Evolutionary conservation across 306 rosid genomes (phyloP).

Genomic region (Abrus precatorius): DNA sequence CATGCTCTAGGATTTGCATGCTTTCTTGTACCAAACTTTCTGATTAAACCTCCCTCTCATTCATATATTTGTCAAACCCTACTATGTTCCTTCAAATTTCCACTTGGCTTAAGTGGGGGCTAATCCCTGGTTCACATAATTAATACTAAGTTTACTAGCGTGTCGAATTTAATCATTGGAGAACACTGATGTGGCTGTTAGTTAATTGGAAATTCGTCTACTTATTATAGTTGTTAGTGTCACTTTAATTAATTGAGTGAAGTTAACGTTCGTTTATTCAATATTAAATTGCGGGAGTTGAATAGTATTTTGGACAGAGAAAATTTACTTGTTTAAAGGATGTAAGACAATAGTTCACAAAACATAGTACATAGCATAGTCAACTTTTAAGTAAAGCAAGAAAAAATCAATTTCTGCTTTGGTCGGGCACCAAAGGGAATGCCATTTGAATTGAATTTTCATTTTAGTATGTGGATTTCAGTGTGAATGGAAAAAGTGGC

Average conservation of each 20-base stretch:
- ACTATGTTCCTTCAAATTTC: slow-evolving; percentile 71
- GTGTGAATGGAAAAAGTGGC: not conserved
- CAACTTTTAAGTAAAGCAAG: slow-evolving; percentile 15
- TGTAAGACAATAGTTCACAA: slow-evolving; percentile 12
- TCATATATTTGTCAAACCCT: slow-evolving; percentile 57
- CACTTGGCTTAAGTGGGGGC: slow-evolving; percentile 55
- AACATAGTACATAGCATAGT: slow-evolving; percentile 17
- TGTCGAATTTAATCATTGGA: slow-evolving; percentile 38
- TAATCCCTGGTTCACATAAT: slow-evolving; percentile 45
- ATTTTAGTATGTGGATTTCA: not conserved
- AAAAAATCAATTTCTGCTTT: not conserved
- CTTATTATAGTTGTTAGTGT: slow-evolving; percentile 18
- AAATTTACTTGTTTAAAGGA: slow-evolving; percentile 22
- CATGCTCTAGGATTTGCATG: slow-evolving; percentile 67
- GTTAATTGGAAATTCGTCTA: slow-evolving; percentile 23
- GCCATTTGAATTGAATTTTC: not conserved
- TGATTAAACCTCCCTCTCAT: slow-evolving; percentile 97
- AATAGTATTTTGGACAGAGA: not conserved
- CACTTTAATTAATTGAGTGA: slow-evolving; percentile 38
- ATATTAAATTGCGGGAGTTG: not conserved
- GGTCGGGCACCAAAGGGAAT: not conserved
- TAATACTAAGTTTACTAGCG: slow-evolving; percentile 36
- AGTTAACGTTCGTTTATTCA: slow-evolving; percentile 8
- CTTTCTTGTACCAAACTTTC: slow-evolving; percentile 91
- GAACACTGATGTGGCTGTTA: slow-evolving; percentile 15